phyloP scores from a whole-genome alignment of 2,329 filamentous ascomycete genomes.

The Curvularia sp. region DNA sequence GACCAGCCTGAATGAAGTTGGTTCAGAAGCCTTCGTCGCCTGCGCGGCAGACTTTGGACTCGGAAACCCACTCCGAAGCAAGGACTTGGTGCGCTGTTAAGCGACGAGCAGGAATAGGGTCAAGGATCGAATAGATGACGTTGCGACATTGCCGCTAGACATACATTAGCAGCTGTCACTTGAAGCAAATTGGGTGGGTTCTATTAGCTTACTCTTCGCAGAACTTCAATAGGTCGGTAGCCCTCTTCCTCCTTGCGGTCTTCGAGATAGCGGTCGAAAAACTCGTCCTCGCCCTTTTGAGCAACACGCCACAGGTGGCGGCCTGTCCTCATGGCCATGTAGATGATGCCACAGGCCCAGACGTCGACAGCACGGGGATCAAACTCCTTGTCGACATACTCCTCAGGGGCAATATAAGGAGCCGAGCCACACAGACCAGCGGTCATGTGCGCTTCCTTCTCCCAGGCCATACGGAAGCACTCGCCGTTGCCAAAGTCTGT shows the following conservation, averaged over 20 bases:
- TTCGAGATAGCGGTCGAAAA: conserved; percentile 92
- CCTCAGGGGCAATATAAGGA: conserved; percentile 96
- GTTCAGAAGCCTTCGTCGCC: conserved; percentile 89
- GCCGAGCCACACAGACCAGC: conserved; percentile 95
- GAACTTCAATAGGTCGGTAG: conserved; percentile 92
- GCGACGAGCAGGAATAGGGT: conserved; percentile 89
- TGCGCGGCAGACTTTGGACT: conserved; percentile 96
- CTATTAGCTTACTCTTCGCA: conserved; percentile 82
- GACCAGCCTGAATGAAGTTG: conserved; percentile 14
- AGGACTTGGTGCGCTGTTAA: conserved; percentile 96
- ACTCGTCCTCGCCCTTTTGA: conserved; percentile 95
- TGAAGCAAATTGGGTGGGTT: not conserved
- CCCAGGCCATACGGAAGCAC: conserved; percentile 99
- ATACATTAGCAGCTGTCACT: conserved; percentile 24
- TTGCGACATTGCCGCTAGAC: conserved; percentile 91
- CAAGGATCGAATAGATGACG: conserved; percentile 97
- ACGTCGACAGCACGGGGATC: conserved; percentile 97
- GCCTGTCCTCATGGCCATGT: conserved; percentile 99
- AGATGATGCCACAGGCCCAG: conserved; percentile 98
- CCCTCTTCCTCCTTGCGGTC: conserved; percentile 93
- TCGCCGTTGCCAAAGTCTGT: conserved; percentile 99
- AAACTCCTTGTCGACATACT: conserved; percentile 94
- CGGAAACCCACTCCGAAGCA: conserved; percentile 97
- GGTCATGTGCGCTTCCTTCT: conserved; percentile 97
- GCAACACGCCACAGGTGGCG: conserved; percentile 97